Conservation (phyloP, 2,329 filamentous ascomycete species). For the Ascocoryne sarcoides region DNA sequence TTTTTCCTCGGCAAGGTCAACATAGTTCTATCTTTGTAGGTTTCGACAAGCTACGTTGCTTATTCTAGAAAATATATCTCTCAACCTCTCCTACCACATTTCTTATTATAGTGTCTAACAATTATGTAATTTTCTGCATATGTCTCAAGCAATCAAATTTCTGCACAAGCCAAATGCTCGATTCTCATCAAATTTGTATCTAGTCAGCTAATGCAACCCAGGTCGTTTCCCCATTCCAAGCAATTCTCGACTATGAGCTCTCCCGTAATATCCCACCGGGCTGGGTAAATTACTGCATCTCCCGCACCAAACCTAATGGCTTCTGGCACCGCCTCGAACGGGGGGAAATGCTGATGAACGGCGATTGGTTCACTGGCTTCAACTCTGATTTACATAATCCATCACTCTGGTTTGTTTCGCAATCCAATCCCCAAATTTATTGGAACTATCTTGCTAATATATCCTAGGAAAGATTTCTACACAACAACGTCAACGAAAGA, state of each 20-base stretch:
- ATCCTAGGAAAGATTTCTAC: constrained; percentile 43
- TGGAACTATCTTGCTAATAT: background rate
- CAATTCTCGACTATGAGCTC: constrained; percentile 84
- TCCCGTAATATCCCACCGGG: constrained; percentile 68
- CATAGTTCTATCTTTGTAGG: no score
- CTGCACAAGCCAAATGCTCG: no score
- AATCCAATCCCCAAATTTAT: background rate
- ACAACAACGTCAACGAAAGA: constrained; percentile 27
- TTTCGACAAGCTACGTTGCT: no score
- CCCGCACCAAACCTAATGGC: constrained; percentile 65
- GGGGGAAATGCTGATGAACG: constrained; percentile 69
- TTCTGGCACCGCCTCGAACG: constrained; percentile 85
- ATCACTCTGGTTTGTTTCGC: constrained; percentile 48
- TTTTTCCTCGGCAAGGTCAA: no score
- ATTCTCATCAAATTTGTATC: no score
- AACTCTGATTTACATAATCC: constrained; percentile 61
- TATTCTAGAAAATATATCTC: no score
- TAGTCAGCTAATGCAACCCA: constrained; percentile 17
- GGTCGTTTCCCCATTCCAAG: constrained; percentile 87
- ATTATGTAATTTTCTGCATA: no score
- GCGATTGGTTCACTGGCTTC: constrained; percentile 68
- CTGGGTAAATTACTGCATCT: constrained; percentile 89
- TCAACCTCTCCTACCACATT: no score
- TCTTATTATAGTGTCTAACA: no score
- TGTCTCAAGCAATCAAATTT: no score